phyloP scores from a whole-genome alignment of 2,329 filamentous ascomycete species.

The Fusarium illudens region DNA sequence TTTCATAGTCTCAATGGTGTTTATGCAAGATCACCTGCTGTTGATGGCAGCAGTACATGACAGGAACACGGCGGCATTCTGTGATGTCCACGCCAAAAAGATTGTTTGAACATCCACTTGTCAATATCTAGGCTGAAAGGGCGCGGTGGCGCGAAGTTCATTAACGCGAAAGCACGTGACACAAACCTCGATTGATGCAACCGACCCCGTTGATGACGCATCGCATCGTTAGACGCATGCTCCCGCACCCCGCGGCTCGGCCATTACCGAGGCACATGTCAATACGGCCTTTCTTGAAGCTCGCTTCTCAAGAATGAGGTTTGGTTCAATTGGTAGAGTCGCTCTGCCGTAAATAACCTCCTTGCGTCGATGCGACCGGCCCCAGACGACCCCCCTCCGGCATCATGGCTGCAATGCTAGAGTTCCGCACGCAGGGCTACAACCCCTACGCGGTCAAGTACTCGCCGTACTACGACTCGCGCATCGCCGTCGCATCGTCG shows the following conservation, averaged over 20 bases:
- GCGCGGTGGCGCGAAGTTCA: conserved; percentile 14
- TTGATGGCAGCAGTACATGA: background rate
- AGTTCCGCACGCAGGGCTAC: conserved; percentile 91
- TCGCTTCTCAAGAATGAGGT: background rate
- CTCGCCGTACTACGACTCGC: conserved; percentile 96
- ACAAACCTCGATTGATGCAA: conserved; percentile 31
- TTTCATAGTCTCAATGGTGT: conserved; percentile 57
- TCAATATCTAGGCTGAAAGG: conserved; percentile 8
- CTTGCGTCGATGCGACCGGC: conserved; percentile 31
- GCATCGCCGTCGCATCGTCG: conserved; percentile 88
- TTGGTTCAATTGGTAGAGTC: conserved; percentile 15
- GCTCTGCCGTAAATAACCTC: conserved; percentile 21
- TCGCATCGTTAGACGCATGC: conserved; percentile 28
- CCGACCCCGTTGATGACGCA: conserved; percentile 21
- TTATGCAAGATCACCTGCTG: background rate
- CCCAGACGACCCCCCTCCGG: conserved; percentile 9
- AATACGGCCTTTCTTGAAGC: conserved; percentile 19
- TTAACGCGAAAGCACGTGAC: conserved; percentile 42
- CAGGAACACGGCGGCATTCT: background rate
- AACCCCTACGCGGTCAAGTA: conserved; percentile 98
- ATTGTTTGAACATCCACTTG: background rate
- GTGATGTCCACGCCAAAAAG: background rate
- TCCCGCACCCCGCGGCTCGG: conserved; percentile 36
- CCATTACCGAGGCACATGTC: conserved; percentile 49
- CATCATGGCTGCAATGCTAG: conserved; percentile 76